Percentiles rank a stretch among this genome's conserved stretches.
Conservation (phyloP, 148 eudicot genomes). For the Pouteria glomerata region DNA sequence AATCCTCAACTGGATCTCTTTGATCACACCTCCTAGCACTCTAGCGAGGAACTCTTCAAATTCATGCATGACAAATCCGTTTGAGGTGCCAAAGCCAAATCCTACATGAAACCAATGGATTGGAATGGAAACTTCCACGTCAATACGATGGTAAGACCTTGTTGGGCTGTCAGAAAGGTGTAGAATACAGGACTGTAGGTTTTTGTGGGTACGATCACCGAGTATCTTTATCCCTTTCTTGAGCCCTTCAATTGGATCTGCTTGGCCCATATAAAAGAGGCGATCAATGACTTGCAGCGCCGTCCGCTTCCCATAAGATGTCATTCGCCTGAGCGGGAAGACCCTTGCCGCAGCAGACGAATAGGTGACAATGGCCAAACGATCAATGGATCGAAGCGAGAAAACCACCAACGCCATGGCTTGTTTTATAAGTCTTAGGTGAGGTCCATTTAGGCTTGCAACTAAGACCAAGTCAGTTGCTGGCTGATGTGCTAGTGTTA, state of each 20-base stretch:
- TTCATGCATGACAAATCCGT: slow-evolving; percentile 62
- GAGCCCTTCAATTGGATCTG: slow-evolving; percentile 69
- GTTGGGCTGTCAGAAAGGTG: slow-evolving; percentile 71
- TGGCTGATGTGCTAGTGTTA: slow-evolving; percentile 55
- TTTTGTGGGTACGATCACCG: slow-evolving; percentile 62
- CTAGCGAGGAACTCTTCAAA: slow-evolving; percentile 58
- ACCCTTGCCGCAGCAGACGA: slow-evolving; percentile 78
- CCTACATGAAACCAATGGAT: slow-evolving; percentile 71
- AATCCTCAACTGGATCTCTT: slow-evolving; percentile 60
- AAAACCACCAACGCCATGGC: slow-evolving; percentile 66
- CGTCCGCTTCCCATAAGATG: slow-evolving; percentile 67
- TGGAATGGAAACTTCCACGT: slow-evolving; percentile 34
- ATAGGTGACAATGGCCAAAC: slow-evolving; percentile 80
- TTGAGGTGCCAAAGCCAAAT: slow-evolving; percentile 37
- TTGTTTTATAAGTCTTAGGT: slow-evolving; percentile 84
- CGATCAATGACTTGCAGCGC: slow-evolving; percentile 87
- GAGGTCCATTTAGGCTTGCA: slow-evolving; percentile 79
- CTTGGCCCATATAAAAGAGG: slow-evolving; percentile 62
- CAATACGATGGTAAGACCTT: slow-evolving; percentile 36
- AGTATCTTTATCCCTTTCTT: slow-evolving; percentile 78
- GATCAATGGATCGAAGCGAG: slow-evolving; percentile 67
- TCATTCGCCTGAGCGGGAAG: slow-evolving; percentile 79
- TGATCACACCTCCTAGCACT: slow-evolving; percentile 52
- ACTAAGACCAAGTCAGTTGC: slow-evolving; percentile 76
- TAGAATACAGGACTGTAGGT: slow-evolving; percentile 56